Conservation (phyloP, 2,329 filamentous ascomycete species). For the Dactylellina parvicollis region DNA sequence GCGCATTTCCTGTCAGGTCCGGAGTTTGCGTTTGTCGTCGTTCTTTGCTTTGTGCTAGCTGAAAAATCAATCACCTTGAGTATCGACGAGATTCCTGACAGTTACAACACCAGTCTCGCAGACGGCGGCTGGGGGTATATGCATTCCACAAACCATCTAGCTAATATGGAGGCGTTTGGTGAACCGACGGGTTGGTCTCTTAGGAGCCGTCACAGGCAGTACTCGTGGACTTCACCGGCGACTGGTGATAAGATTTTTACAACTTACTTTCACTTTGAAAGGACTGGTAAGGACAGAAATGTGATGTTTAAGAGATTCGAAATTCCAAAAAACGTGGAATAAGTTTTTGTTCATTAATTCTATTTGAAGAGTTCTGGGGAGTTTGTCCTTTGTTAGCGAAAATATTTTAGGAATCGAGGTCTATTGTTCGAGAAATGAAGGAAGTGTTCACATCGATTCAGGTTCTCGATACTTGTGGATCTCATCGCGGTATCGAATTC, state of each 20-base stretch:
- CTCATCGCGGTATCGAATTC: too few relatives aligned
- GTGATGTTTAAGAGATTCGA: neutral
- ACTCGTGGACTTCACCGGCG: conserved; percentile 10
- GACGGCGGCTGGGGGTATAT: neutral
- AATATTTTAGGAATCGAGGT: too few relatives aligned
- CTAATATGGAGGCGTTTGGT: conserved; percentile 14
- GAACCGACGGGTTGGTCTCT: neutral
- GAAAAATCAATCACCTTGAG: conserved; percentile 53
- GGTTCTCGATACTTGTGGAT: too few relatives aligned
- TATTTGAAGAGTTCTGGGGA: too few relatives aligned
- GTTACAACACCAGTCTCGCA: conserved; percentile 19
- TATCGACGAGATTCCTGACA: conserved; percentile 54
- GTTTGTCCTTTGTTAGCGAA: too few relatives aligned
- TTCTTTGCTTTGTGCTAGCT: conserved; percentile 55
- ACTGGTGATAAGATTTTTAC: neutral
- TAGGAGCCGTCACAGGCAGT: neutral
- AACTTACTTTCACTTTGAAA: conserved; percentile 3
- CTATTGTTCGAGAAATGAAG: too few relatives aligned
- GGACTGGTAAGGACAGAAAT: neutral
- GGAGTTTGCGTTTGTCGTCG: conserved; percentile 56
- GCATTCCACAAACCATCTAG: conserved; percentile 1
- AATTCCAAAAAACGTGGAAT: too few relatives aligned
- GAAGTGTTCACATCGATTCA: too few relatives aligned
- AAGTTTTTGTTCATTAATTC: too few relatives aligned
- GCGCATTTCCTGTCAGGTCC: conserved; percentile 52